phyloP scores from a whole-genome alignment of 208 protist genomes.

The Leishmania tarentolae region DNA sequence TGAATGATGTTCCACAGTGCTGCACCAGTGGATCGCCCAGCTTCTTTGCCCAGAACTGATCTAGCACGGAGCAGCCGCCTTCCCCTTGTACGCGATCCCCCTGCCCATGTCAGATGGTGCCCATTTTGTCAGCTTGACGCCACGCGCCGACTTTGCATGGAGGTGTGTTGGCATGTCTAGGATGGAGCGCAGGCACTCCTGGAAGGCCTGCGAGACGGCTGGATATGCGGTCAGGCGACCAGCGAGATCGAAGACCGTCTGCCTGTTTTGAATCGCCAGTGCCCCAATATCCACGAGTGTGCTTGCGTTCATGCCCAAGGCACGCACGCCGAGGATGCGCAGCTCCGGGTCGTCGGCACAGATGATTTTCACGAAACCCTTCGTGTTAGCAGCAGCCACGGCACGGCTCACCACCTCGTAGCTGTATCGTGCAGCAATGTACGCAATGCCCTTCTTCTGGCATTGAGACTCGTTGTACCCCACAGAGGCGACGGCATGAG shows the following conservation, averaged over 20 bases:
- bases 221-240: constrained; percentile 80
- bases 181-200: constrained; percentile 80
- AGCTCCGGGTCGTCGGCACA: constrained; percentile 57
- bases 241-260: constrained; percentile 64
- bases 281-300: constrained; percentile 73
- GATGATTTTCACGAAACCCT: constrained; percentile 86
- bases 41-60: background rate
- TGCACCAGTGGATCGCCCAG: background rate
- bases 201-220: constrained; percentile 79
- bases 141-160: constrained; percentile 44
- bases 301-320: constrained; percentile 63
- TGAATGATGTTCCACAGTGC: background rate
- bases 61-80: background rate
- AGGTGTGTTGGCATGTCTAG: constrained; percentile 60
- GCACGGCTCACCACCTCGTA: constrained; percentile 74
- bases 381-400: constrained; percentile 62
- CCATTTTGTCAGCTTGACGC: constrained; percentile 59
- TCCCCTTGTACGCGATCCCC: constrained; percentile 43
- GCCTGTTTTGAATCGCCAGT: constrained; percentile 60
- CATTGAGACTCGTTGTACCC: constrained; percentile 79
- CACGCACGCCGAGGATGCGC: constrained; percentile 69
- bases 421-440: constrained; percentile 57
- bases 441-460: constrained; percentile 55
- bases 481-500: constrained; percentile 50
- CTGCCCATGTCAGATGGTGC: constrained; percentile 55